phyloP scores from a whole-genome alignment of 805 yeast species.

The Yarrowia phangngaensis region DNA sequence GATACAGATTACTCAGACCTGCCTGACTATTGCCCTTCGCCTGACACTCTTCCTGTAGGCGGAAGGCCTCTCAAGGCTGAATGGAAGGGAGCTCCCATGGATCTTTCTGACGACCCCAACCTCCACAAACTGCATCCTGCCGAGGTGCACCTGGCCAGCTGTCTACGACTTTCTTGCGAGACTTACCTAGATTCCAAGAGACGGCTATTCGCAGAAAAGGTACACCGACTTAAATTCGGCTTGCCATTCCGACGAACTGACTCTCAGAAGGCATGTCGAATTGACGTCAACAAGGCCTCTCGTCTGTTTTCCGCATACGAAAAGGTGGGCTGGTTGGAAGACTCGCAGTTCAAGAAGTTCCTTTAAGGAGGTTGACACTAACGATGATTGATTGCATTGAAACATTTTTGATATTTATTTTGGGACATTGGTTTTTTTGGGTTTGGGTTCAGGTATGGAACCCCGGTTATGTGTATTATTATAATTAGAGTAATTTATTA shows the following conservation, averaged over 20 bases:
- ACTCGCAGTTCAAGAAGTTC: conserved; percentile 56
- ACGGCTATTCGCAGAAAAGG: conserved; percentile 85
- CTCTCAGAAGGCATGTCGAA: conserved; percentile 95
- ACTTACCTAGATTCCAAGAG: conserved; percentile 74
- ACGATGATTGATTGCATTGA: conserved; percentile 25
- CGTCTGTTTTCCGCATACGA: conserved; percentile 87
- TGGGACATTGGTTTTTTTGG: conserved; percentile 24
- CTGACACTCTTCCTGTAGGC: conserved; percentile 55
- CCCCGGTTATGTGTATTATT: conserved; percentile 12
- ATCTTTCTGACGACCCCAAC: conserved; percentile 72
- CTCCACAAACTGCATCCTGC: conserved; percentile 79
- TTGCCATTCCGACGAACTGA: conserved; percentile 92
- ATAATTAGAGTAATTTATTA: no score
- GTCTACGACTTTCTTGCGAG: conserved; percentile 81
- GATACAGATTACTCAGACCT: conserved; percentile 43
- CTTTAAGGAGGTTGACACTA: conserved; percentile 33
- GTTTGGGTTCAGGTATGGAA: conserved; percentile 17
- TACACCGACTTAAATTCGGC: conserved; percentile 62
- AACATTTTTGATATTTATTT: conserved; percentile 25
- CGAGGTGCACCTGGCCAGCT: conserved; percentile 78
- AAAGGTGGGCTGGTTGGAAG: conserved; percentile 87
- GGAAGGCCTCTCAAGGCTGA: conserved; percentile 77
- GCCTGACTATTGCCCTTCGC: conserved; percentile 79
- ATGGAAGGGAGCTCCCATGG: conserved; percentile 99
- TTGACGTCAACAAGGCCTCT: conserved; percentile 94